Evolutionary conservation across 2,329 filamentous ascomycete species (phyloP).

Genomic region (Phialophora expanda): DNA sequence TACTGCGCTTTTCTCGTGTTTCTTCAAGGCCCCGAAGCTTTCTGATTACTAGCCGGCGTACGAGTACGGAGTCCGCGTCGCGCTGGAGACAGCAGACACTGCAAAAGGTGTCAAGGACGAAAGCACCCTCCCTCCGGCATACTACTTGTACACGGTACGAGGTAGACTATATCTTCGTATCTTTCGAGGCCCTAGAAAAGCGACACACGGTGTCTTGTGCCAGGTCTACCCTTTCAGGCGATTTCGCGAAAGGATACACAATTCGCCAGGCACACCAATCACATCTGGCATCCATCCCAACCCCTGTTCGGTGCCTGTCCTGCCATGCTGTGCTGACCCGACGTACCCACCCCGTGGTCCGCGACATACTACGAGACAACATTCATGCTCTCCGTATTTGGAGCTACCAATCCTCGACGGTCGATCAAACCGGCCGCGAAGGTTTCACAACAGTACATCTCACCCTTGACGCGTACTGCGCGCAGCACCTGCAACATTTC

Average conservation of each 20-base stretch:
- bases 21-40: background rate
- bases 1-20: background rate
- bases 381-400: background rate
- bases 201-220: conserved; percentile 15
- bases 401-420: background rate
- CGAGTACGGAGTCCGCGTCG: background rate
- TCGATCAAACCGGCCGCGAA: conserved; percentile 6
- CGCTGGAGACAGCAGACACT: background rate
- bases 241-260: conserved; percentile 6
- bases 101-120: background rate
- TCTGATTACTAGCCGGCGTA: background rate
- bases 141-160: background rate
- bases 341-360: background rate
- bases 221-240: background rate
- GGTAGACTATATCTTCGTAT: background rate
- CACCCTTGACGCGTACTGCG: background rate
- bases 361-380: background rate
- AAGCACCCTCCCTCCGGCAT: background rate
- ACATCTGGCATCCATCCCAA: conserved; percentile 7
- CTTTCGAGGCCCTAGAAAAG: background rate
- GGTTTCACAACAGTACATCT: background rate
- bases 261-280: conserved; percentile 32
- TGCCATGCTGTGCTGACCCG: background rate
- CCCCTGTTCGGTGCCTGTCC: too few relatives aligned
- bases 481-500: background rate